Evolutionary conservation across 2,329 filamentous ascomycete species (phyloP), one percentile per base, ranked within the genome.

Genomic region (Diaporthe citri): DNA sequence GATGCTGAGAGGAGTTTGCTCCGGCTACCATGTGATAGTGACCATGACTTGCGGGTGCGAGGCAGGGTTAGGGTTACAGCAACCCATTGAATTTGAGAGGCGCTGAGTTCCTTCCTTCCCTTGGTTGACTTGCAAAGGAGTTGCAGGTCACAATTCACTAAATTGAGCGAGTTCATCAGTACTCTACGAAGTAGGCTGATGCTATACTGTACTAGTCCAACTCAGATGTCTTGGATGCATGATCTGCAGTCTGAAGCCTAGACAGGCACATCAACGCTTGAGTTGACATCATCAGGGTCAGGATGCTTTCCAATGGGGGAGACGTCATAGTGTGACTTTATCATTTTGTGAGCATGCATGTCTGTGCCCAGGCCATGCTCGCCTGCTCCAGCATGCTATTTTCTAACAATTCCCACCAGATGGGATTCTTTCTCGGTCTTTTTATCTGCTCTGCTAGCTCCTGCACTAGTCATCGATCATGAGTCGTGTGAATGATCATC

Each of bases 241-340:
- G 57, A 62, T 62, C 36, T 43, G 57, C 57, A 13, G 22, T 25
- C 34, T 9, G 56, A 10, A 7, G 36, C n/a, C 36, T 17, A 15
- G 20, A 4, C 10, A 28, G 5, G 57, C 10, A 28, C 12, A 36
- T n/a, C 1, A 59, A 39, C 34, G 7, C 25, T 28, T 2, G 12
- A 2, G 8, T 46, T 64, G 59, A 64, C 59, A 64, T 64, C 59
- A 64, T 64, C n/a, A 15, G 39, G 12, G 36, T 28, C 59, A 64
- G 59, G 25, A 43, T 43, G 57, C n/a, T 41, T 41, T 22, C 31
- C 31, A n/a, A 20, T 6, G 12, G 52, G 25, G 4, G 55, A 31
- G 56, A 60, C 39, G 39, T 62, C 57, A 41, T 62, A 25, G 36
- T 20, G 57, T 41, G 51, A 31, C 52, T 56, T 28, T 20, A 28